Conservation (phyloP, 148 eudicot genomes). For the Pouteria glomerata region DNA sequence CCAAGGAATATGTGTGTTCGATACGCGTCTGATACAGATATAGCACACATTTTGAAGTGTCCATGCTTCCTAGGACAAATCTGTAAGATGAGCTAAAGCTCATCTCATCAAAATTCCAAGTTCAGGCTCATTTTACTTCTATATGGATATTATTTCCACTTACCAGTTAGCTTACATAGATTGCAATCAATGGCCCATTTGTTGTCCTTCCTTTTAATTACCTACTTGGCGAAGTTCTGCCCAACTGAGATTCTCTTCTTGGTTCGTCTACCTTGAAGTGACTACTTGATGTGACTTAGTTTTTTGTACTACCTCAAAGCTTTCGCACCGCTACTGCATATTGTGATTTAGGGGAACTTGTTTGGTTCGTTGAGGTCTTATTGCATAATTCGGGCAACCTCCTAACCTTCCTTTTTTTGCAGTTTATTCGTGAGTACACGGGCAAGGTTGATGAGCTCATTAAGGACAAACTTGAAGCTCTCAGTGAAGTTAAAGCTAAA, state of each 20-base stretch:
- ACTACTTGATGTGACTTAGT: neutral
- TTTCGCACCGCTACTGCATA: neutral
- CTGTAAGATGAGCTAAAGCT: neutral
- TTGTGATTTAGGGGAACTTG: neutral
- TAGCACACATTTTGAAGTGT: too few species aligned
- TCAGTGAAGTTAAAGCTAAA: constrained; percentile 69
- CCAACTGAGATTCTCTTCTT: neutral
- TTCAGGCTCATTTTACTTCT: too few species aligned
- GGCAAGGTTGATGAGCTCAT: constrained; percentile 97
- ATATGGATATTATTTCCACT: neutral
- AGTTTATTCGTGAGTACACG: constrained; percentile 94
- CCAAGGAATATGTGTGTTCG: too few species aligned
- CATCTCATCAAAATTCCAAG: neutral
- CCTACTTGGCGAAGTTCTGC: neutral
- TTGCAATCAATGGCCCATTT: neutral
- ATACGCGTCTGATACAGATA: too few species aligned
- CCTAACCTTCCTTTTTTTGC: constrained; percentile 17
- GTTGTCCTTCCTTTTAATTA: neutral
- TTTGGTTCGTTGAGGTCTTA: neutral
- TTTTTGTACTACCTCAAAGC: neutral
- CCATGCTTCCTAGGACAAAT: too few species aligned
- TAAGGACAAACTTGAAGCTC: constrained; percentile 75
- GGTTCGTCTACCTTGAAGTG: neutral
- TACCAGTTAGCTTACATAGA: neutral
- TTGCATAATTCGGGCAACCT: neutral